Percentiles rank a stretch among this genome's conserved stretches.
Conservation (phyloP, 306 rosid species). For the Arachis stenosperma region DNA sequence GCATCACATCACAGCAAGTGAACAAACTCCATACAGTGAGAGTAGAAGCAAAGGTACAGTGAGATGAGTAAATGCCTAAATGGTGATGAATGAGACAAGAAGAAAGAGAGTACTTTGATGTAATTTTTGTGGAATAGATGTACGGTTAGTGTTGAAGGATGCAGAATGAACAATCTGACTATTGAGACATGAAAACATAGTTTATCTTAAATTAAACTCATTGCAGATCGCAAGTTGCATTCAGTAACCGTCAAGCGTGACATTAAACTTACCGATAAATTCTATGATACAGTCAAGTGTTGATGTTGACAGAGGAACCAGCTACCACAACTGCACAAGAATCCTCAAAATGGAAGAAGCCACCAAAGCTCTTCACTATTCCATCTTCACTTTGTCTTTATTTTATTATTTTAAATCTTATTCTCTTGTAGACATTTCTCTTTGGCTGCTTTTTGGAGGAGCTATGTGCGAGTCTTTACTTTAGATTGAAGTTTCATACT, state of each 20-base stretch:
- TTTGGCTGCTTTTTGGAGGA: constrained; percentile 13
- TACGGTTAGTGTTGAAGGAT: not conserved
- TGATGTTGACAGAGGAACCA: constrained; percentile 44
- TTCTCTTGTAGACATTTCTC: not conserved
- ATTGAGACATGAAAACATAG: constrained; percentile 3
- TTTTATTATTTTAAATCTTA: not conserved
- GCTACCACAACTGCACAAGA: constrained; percentile 6
- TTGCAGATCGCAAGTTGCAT: constrained; percentile 46
- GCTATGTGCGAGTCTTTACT: constrained; percentile 41
- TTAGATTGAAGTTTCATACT: constrained; percentile 41
- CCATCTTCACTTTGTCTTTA: not conserved
- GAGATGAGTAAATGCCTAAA: constrained; percentile 23
- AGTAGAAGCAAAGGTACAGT: constrained; percentile 58
- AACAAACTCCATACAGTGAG: constrained; percentile 17
- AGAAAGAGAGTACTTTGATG: constrained; percentile 39
- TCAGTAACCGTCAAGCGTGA: constrained; percentile 30
- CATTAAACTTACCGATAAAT: constrained; percentile 35
- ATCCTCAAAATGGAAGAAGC: constrained; percentile 31
- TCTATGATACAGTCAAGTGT: constrained; percentile 36
- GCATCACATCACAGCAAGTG: constrained; percentile 33
- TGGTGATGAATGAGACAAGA: not conserved
- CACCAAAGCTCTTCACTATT: not conserved
- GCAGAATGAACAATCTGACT: constrained; percentile 30
- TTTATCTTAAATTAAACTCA: constrained; percentile 22
- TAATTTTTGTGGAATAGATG: not conserved